Evolutionary conservation across 345 rosid species (phyloP).

Genomic region (Salix purpurea): DNA sequence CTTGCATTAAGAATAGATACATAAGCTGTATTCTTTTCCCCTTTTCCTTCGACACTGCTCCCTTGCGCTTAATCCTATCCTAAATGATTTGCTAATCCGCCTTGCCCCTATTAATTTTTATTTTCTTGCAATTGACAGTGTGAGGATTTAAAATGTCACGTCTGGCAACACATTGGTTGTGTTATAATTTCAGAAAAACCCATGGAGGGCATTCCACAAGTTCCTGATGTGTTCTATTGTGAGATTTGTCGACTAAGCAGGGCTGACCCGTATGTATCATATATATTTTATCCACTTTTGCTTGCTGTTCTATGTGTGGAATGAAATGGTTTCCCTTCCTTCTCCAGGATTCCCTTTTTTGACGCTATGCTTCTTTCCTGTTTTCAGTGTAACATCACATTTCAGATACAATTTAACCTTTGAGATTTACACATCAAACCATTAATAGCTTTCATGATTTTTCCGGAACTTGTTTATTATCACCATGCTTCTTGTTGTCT

Average conservation of each 20-base stretch:
- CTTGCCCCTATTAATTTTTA: background rate
- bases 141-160: constrained; percentile 67
- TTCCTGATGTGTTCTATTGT: constrained; percentile 77
- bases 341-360: background rate
- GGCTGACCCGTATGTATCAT: constrained; percentile 88
- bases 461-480: background rate
- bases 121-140: constrained; percentile 48
- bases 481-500: background rate
- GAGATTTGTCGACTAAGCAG: constrained; percentile 85
- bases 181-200: constrained; percentile 75
- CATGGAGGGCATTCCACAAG: constrained; percentile 51
- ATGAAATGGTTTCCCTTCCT: background rate
- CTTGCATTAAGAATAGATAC: background rate
- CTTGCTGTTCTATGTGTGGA: background rate
- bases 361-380: background rate
- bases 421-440: background rate
- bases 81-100: constrained; percentile 5
- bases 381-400: background rate
- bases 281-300: background rate
- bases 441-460: background rate
- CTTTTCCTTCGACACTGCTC: background rate
- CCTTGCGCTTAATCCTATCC: background rate
- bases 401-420: background rate
- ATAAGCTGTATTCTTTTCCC: background rate
- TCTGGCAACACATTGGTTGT: constrained; percentile 82